Percentiles rank a stretch among this genome's conserved stretches.
Evolutionary conservation across 441 rosid species (phyloP).

Genomic region (Populus hybrid): DNA sequence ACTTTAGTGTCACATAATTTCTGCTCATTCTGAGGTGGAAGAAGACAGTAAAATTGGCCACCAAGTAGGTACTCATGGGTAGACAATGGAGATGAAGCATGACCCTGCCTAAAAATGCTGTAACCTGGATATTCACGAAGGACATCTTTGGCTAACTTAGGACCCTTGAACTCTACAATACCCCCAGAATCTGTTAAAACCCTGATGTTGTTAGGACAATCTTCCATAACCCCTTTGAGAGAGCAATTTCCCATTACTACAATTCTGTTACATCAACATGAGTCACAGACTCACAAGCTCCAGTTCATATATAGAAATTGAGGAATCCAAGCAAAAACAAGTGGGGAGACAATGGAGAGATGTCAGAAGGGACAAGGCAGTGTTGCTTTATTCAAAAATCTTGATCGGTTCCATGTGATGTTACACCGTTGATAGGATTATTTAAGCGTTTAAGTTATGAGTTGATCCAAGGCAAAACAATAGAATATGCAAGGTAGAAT

Average conservation of each 20-base stretch:
- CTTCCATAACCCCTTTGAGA: constrained; percentile 35
- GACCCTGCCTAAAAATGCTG: constrained; percentile 32
- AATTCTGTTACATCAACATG: neutral
- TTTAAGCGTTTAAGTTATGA: neutral
- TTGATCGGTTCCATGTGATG: constrained; percentile 45
- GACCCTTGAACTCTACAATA: constrained; percentile 33
- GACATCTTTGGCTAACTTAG: constrained; percentile 37
- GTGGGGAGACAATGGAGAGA: constrained; percentile 20
- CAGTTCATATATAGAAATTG: constrained; percentile 6
- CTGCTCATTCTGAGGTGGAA: constrained; percentile 28
- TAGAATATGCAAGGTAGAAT: constrained; percentile 1
- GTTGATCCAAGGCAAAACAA: constrained; percentile 22
- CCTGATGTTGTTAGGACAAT: constrained; percentile 18
- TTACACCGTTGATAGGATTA: constrained; percentile 32
- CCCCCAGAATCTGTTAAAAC: constrained; percentile 34
- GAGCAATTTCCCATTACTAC: constrained; percentile 67
- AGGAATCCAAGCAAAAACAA: constrained; percentile 19
- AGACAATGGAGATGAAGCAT: constrained; percentile 32
- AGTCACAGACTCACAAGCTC: neutral
- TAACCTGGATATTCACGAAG: constrained; percentile 34
- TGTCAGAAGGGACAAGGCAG: constrained; percentile 23
- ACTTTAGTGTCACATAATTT: neutral
- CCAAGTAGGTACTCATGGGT: constrained; percentile 34
- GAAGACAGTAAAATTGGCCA: constrained; percentile 46
- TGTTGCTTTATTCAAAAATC: constrained; percentile 19